phyloP scores from a whole-genome alignment of 164 flowering plant species.

The Magnolia officinalis region DNA sequence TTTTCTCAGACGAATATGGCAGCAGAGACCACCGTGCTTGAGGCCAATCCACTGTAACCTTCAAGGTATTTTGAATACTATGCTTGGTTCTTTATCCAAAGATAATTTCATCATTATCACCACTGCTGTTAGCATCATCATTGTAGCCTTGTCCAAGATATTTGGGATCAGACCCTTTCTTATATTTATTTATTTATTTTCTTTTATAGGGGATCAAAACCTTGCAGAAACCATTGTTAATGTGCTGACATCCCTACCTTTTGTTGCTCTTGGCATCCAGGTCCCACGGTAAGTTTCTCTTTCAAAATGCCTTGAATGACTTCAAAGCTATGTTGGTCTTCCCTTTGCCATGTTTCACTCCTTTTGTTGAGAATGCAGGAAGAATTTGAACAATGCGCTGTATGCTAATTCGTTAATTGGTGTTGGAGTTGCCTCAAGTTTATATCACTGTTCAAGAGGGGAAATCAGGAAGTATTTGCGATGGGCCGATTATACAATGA shows the following conservation, averaged over 20 bases:
- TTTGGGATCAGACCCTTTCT: background rate
- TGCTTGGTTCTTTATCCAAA: too few species aligned
- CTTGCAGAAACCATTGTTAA: conserved; percentile 67
- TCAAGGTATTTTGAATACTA: conserved; percentile 42
- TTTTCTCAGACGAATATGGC: conserved; percentile 58
- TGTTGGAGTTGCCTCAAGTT: conserved; percentile 89
- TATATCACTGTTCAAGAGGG: conserved; percentile 89
- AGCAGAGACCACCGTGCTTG: conserved; percentile 73
- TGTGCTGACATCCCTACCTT: conserved; percentile 92
- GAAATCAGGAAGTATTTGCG: conserved; percentile 58
- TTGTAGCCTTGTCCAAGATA: background rate
- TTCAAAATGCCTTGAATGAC: background rate
- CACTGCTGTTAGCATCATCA: too few species aligned
- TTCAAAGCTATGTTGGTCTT: background rate
- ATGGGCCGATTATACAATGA: conserved; percentile 98
- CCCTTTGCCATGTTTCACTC: background rate
- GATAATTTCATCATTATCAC: too few species aligned
- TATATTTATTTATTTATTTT: background rate
- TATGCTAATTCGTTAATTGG: conserved; percentile 96
- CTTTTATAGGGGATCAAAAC: conserved; percentile 50
- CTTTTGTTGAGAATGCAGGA: conserved; percentile 42
- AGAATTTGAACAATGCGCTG: conserved; percentile 53
- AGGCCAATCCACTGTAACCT: conserved; percentile 55
- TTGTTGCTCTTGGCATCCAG: conserved; percentile 78
- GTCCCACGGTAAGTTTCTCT: conserved; percentile 60